phyloP scores from a whole-genome alignment of 106 monocot species.

The Posidonia australis region DNA sequence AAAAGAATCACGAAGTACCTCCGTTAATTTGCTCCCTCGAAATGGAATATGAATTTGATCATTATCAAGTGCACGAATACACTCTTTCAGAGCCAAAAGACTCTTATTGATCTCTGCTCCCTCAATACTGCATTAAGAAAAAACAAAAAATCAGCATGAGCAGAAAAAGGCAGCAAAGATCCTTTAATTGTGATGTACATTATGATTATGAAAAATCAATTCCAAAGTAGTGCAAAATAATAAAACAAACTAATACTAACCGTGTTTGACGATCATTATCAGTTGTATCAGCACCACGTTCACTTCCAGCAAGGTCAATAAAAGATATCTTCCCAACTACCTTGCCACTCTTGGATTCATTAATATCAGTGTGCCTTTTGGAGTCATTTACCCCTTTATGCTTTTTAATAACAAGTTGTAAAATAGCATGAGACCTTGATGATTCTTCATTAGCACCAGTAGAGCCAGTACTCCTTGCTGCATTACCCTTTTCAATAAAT shows the following conservation, averaged over 20 bases:
- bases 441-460: constrained; percentile 99
- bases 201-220: no score
- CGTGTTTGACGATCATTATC: constrained; percentile 97
- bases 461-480: constrained; percentile 84
- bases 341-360: constrained; percentile 44
- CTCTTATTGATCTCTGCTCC: constrained; percentile 99
- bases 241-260: constrained; percentile 32
- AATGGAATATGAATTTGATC: constrained; percentile 97
- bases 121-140: constrained; percentile 61
- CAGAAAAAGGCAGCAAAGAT: background rate
- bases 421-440: constrained; percentile 87
- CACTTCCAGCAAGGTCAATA: constrained; percentile 98
- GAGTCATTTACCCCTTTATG: constrained; percentile 44
- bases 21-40: constrained; percentile 92
- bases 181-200: no score
- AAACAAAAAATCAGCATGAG: constrained; percentile 7
- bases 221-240: background rate
- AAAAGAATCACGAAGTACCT: constrained; percentile 94
- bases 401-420: constrained; percentile 87
- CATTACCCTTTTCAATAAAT: constrained; percentile 93
- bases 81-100: constrained; percentile 84
- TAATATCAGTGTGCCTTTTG: constrained; percentile 34
- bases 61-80: constrained; percentile 94
- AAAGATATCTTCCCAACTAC: constrained; percentile 92
- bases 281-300: constrained; percentile 97